Conservation (phyloP, 1,284 basidiomycete genomes). For the Prillingera fragicola region DNA sequence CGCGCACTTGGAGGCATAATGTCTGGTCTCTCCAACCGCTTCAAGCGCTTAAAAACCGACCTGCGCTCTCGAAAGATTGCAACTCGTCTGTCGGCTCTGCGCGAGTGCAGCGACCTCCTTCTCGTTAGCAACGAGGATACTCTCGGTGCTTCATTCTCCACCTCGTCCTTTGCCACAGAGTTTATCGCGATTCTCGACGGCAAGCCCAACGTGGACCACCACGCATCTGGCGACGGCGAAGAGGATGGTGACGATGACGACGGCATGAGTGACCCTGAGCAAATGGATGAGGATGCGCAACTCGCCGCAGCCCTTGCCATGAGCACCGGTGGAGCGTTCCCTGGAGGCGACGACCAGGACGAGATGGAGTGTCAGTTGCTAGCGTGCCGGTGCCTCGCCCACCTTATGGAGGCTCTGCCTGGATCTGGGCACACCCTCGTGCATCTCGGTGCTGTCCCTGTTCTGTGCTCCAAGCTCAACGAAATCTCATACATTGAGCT, state of each 20-base stretch:
- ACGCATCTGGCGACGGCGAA: slow-evolving; percentile 25
- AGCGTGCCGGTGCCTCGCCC: slow-evolving; percentile 88
- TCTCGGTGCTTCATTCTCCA: slow-evolving; percentile 78
- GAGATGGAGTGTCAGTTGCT: slow-evolving; percentile 84
- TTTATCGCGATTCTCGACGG: slow-evolving; percentile 89
- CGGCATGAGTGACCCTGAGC: too few relatives aligned
- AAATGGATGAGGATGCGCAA: slow-evolving; percentile 73
- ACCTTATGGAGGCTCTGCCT: slow-evolving; percentile 92
- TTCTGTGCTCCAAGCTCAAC: slow-evolving; percentile 87
- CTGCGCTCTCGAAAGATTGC: slow-evolving; percentile 77
- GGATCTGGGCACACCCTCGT: slow-evolving; percentile 91
- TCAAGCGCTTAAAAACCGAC: slow-evolving; percentile 83
- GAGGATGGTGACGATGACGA: slow-evolving; percentile 46
- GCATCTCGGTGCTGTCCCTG: slow-evolving; percentile 88
- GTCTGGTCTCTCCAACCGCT: slow-evolving; percentile 72
- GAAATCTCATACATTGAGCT: slow-evolving; percentile 95
- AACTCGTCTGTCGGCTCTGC: slow-evolving; percentile 78
- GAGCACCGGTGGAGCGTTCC: slow-evolving; percentile 40
- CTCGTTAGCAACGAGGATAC: slow-evolving; percentile 98
- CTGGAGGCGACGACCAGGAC: slow-evolving; percentile 37
- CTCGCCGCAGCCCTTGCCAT: slow-evolving; percentile 72
- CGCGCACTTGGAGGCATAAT: slow-evolving; percentile 74
- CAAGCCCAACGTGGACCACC: slow-evolving; percentile 49
- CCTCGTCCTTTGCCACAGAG: slow-evolving; percentile 86
- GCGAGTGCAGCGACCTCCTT: slow-evolving; percentile 89